Base-by-base conservation (phyloP, 371 early-diverging fungal genomes). In the Mucor irregularis region DNA sequence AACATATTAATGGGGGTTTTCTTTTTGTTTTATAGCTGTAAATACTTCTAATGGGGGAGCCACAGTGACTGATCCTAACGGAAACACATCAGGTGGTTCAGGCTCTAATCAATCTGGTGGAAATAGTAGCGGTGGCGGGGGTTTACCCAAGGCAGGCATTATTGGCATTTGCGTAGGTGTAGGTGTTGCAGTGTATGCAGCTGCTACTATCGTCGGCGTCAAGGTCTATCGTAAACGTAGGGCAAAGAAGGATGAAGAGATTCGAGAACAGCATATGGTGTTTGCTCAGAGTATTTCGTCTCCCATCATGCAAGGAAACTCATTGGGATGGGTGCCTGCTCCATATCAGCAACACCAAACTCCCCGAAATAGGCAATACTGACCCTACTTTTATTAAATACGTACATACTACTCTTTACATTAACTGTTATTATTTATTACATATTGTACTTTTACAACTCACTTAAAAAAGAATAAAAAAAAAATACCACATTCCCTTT, bases 91-190 rank as follows among this genome's bases (percentile, higher is more conserved):
- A 17, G 1, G 17, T 46, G 26, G 16, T 33, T 19, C 19, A 22
- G 28, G 7, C 34, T 22, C 29, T 26, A 38, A 38, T 13, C 39
- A 50, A 38, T 17, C 31, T 0, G 30, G 26, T 21, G 7, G 8
- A 14, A n/a, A 11, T 14, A 42, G 19, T 30, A 9, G 4, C 3
- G 21, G 2, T 34, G 19, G 16, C 5, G 61, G 61, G 22, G 65
- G 65, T 7, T 25, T 77, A 6, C 69, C 78, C 5, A 69, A 62
- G 5, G 68, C 56, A 1, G 56, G 62, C 25, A 58, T 77, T 17
- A 67, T 77, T 38, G 78, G 74, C 43, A 74, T 77, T 28, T 66
- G 70, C 39, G 66, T 77, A 0, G 66, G 71, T 2, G 61, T 64
- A n/a, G 70, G 74, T 40, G 66, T 66, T 3, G 62, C 59, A 42